Percentiles rank a stretch among this genome's conserved stretches.
These are phyloP conservation scores for Kokia cookei DNA, from an alignment of 441 rosid species.

Conservation along the genomic window DNA sequence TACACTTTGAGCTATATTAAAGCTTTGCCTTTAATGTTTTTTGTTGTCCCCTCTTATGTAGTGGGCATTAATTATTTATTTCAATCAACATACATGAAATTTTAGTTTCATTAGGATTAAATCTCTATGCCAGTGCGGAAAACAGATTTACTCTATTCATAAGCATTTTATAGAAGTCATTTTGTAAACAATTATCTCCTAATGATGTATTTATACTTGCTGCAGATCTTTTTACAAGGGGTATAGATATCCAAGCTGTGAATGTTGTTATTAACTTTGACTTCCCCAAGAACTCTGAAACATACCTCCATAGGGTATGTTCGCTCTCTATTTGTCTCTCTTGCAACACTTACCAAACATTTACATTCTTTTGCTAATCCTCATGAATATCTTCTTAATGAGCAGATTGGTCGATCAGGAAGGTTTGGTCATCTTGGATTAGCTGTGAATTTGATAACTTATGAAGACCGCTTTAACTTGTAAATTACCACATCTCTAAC, in stretches of 20 bases:
- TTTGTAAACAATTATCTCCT: conserved; percentile 13
- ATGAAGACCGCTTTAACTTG: conserved; percentile 98
- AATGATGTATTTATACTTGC: conserved; percentile 5
- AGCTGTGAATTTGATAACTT: conserved; percentile 96
- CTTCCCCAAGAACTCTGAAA: conserved; percentile 93
- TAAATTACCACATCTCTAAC: conserved; percentile 21
- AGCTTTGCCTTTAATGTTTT: too few relatives aligned
- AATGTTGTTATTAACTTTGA: conserved; percentile 97
- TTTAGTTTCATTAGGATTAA: neutral
- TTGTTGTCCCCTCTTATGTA: too few relatives aligned
- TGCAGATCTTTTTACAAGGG: conserved; percentile 94
- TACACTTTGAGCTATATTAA: too few relatives aligned
- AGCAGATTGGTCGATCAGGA: conserved; percentile 96
- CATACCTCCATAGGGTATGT: conserved; percentile 97
- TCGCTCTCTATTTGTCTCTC: neutral
- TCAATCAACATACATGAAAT: neutral
- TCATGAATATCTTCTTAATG: neutral
- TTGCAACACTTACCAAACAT: neutral
- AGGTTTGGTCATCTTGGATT: conserved; percentile 98
- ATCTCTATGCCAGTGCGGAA: neutral
- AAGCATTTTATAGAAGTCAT: neutral
- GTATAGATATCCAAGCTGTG: conserved; percentile 98
- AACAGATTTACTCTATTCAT: neutral
- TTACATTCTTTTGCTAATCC: neutral
- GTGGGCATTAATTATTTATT: neutral